Base-by-base conservation (phyloP, 768 basidiomycete species). In the Tubosaeta sp. region DNA sequence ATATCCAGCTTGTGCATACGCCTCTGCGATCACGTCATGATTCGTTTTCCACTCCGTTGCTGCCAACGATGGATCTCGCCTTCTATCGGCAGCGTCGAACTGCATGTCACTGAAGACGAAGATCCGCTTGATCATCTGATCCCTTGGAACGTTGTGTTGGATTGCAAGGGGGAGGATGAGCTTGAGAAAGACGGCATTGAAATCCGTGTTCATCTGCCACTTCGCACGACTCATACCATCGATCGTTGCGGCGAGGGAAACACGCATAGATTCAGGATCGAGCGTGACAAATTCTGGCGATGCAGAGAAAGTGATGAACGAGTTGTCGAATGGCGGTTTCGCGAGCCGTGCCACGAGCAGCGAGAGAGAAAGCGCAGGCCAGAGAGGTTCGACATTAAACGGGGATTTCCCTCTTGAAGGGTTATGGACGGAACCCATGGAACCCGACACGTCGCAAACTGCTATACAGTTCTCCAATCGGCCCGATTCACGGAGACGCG, bases 81-180 rank as follows among this genome's bases (percentile, higher is more conserved):
- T 12, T 2, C 1, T 13, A 10, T 31, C 19, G 18, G 58, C 56
- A 1, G 10, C 14, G 59, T 88, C 83, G 55, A 89, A 89, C 67
- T 87, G 86, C 87, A 89, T 88, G 61, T 89, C 86, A 3, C 80
- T 79, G 63, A 90, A 89, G 38, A 89, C 74, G 61, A 90, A 88
- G 0, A 89, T 68, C 5, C 83, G 77, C 69, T 85, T 82, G 69
- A 89, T 77, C 86, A 89, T 87, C 42, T 87, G 79, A 46, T 84
- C 84, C 49, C 73, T 76, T 45, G 72, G 70, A n/a, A 90, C 68
- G 0, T 79, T 71, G 56, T 84, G 68, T 62, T 72, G 58, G 51
- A 79, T 58, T 7, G 86, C 86, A 8, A 82, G 75, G 0, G 82
- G 81, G 16, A 88, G 76, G 12, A 89, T 69, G 30, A 88, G 74